phyloP scores from a whole-genome alignment of 352 stramenopile species.

The Phytophthora idaei region DNA sequence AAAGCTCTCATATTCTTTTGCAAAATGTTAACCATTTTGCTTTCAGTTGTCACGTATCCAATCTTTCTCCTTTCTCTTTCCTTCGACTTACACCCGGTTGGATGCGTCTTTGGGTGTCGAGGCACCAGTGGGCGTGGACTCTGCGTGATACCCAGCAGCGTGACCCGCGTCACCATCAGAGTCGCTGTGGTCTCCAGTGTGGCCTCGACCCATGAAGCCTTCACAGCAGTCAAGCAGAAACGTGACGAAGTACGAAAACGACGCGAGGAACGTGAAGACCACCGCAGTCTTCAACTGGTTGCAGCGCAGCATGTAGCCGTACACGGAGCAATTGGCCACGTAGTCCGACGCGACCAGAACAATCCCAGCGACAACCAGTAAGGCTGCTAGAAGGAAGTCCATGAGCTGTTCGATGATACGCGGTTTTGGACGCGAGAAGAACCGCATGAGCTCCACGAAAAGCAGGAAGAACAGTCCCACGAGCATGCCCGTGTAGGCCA shows the following conservation, averaged over 20 bases:
- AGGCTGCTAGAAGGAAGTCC: constrained; percentile 57
- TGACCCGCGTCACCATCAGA: constrained; percentile 9
- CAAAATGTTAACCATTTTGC: constrained; percentile 10
- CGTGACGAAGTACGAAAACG: constrained; percentile 52
- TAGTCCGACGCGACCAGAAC: constrained; percentile 75
- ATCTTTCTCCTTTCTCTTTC: constrained; percentile 5
- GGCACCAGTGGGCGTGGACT: constrained; percentile 29
- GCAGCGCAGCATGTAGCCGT: constrained; percentile 77
- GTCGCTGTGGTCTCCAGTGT: constrained; percentile 17
- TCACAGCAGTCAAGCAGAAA: constrained; percentile 64
- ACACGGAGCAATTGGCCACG: constrained; percentile 63
- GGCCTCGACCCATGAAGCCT: constrained; percentile 5
- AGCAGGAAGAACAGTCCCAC: constrained; percentile 64
- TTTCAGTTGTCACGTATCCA: not conserved
- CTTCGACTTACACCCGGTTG: constrained; percentile 35
- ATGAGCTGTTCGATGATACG: constrained; percentile 54
- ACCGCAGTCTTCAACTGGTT: constrained; percentile 51
- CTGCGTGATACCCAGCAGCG: constrained; percentile 30
- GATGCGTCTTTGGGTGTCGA: constrained; percentile 32
- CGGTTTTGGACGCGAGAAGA: constrained; percentile 45
- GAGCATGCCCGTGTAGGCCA: constrained; percentile 73
- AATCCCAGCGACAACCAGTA: constrained; percentile 69
- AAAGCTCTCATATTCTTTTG: constrained; percentile 13
- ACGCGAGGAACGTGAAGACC: constrained; percentile 73
- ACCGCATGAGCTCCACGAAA: constrained; percentile 44